phyloP scores from a whole-genome alignment of 306 rosid genomes.

The Pyrus betulifolia region DNA sequence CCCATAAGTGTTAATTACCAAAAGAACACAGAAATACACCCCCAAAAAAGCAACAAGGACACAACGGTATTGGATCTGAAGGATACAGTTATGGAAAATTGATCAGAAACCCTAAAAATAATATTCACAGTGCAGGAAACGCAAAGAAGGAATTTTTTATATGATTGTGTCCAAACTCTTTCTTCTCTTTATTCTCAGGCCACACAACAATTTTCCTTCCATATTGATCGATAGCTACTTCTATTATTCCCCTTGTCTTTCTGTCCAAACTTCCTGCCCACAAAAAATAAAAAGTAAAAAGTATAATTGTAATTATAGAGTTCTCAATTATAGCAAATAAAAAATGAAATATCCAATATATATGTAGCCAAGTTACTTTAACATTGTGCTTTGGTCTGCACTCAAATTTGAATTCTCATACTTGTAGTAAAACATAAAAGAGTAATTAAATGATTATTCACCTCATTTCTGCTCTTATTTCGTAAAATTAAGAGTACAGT shows the following conservation, averaged over 20 bases:
- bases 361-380: too few species aligned
- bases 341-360: too few species aligned
- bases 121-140: not conserved
- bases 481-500: not conserved
- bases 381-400: too few species aligned
- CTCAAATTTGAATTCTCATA: too few species aligned
- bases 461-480: constrained; percentile 10
- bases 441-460: not conserved
- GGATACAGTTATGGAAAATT: not conserved
- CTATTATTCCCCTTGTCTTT: constrained; percentile 18
- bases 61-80: not conserved
- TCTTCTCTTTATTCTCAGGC: constrained; percentile 18
- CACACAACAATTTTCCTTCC: constrained; percentile 16
- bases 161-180: constrained; percentile 1
- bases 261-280: constrained; percentile 8
- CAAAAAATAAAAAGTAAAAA: not conserved
- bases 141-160: not conserved
- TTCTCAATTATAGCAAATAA: too few species aligned
- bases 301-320: too few species aligned
- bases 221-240: constrained; percentile 7
- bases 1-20: not conserved
- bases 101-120: constrained; percentile 37
- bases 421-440: not conserved
- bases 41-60: not conserved
- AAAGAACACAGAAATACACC: not conserved